Evolutionary conservation across 2,329 filamentous ascomycete species (phyloP).

Genomic region (Septoria petroselini): DNA sequence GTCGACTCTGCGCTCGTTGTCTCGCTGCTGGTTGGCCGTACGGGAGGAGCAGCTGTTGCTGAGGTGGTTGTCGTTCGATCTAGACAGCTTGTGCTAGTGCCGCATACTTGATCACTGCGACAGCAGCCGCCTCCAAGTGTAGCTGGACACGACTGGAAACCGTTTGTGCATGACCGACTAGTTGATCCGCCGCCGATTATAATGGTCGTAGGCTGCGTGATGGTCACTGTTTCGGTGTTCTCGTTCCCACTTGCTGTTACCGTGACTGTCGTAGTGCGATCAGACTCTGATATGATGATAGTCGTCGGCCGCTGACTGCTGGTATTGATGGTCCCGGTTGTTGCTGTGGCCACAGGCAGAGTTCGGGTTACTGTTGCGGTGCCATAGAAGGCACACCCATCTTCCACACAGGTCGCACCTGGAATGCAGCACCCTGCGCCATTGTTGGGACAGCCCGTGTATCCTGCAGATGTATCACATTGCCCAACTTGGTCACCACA

Average conservation of each 20-base stretch:
- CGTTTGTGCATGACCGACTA: slow-evolving; percentile 40
- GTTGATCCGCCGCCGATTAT: slow-evolving; percentile 25
- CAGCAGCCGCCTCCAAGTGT: slow-evolving; percentile 52
- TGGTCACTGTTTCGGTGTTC: slow-evolving; percentile 32
- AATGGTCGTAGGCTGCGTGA: slow-evolving; percentile 32
- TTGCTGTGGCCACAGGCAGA: slow-evolving; percentile 20
- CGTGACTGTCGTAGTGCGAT: slow-evolving; percentile 32
- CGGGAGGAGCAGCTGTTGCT: slow-evolving; percentile 41
- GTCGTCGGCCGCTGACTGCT: slow-evolving; percentile 18
- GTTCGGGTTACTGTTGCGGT: slow-evolving; percentile 27
- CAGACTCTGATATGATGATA: slow-evolving; percentile 23
- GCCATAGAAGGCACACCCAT: slow-evolving; percentile 61
- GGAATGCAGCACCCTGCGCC: slow-evolving; percentile 72
- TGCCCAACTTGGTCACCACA: slow-evolving; percentile 62
- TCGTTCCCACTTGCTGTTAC: slow-evolving; percentile 29
- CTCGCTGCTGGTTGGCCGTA: slow-evolving; percentile 43
- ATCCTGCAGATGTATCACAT: slow-evolving; percentile 58
- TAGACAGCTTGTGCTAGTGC: slow-evolving; percentile 39
- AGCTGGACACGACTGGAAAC: slow-evolving; percentile 47
- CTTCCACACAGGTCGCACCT: slow-evolving; percentile 65
- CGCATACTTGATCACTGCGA: slow-evolving; percentile 46
- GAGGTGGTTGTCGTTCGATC: slow-evolving; percentile 36
- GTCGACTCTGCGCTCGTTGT: no score
- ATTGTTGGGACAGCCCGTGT: slow-evolving; percentile 62
- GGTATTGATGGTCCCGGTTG: slow-evolving; percentile 13